Base-by-base conservation (phyloP, 257 asterid genomes). In the Capsicum chinense region DNA sequence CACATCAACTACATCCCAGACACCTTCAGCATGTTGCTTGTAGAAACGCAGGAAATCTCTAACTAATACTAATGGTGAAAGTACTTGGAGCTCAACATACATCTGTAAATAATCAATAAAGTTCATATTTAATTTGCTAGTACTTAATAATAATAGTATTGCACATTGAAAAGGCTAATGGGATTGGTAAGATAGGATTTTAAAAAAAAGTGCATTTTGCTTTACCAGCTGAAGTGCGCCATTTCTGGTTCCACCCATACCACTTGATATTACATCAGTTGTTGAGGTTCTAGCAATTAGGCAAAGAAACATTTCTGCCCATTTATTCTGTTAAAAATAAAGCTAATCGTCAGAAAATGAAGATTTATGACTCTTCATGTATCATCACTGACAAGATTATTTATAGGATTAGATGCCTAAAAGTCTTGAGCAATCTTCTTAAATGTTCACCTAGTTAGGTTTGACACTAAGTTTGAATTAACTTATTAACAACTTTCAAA, bases 211-310 rank as follows among this genome's bases (percentile, higher is more conserved):
- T 0, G 5, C 10, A 81, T 54, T 33, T 11, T 2, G 48, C 3
- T 68, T 86, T 92, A 95, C 99, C 95, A 96, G 89, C 48, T 92
- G 98, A 89, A 91, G 92, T 86, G 93, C 93, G 85, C 92, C 91
- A 71, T 91, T 89, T 76, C 93, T 85, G 4, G 93, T 87, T 52
- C 93, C 93, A 13, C 92, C 93, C 90, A 91, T 87, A 58, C 93
- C 93, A 83, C 82, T 87, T 67, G 93, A 89, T 33, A 91, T 88
- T 17, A 89, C 89, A 79, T 91, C 92, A 33, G 89, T 86, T 5
- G 92, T 89, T 44, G 92, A 80, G 9, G 91, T 86, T 87, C 92
- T 87, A 19, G 93, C 89, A 56, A 91, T 71, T 86, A 89, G 80
- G 73, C 90, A 87, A 16, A 91, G 92, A 88, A 91, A 91, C 90